Evolutionary conservation across 1,284 basidiomycete genomes (phyloP), one percentile per base, ranked within the genome.

Genomic region (Neotropicomus parvogracilis): DNA sequence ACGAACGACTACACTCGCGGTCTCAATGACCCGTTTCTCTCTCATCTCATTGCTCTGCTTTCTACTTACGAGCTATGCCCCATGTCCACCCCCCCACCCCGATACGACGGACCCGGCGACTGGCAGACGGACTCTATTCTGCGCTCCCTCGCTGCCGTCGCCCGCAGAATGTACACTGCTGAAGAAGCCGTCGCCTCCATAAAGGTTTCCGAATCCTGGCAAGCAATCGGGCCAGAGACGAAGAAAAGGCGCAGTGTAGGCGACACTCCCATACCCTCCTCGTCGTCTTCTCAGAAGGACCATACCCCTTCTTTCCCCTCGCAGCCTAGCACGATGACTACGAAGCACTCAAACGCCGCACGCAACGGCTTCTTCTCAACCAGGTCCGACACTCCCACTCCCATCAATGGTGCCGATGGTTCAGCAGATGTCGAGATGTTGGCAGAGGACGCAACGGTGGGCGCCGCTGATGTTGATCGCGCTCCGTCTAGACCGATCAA

Each of bases 61-160:
- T 77, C 77, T 13, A 63, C 77, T 10, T 81, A 80, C 54, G 76
- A 80, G 49, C 68, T 75, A 32, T 72, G 71, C 35, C 74, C 74
- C 24, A 66, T 66, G 55, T 64, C 75, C 12, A 70, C 75, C 6
- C 80, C 83, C 33, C 66, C 77, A 52, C 83, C 82, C 40, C 72
- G 73, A 49, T 87, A 83, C 64, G 74, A 80, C 65, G 83, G 83
- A 3, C 79, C 79, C 1, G 56, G 70, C 40, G 78, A 82, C 66
- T 83, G 79, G 80, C 78, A 81, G 60, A 84, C 79, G 10, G 79
- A 84, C 38, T 69, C 72, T 54, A 82, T 87, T 56, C 65, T 81
- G 28, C 75, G 77, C 46, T 78, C 78, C 26, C 69, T 87, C 50
- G 67, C 70, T 26, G 72, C 70, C 13, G 70, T 86, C 54, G 79